A percentile compares a stretch with the other conserved stretches of the same genome.
phyloP scores from a whole-genome alignment of 192 early-diverging fungal species.

The Linnemannia elongata region DNA sequence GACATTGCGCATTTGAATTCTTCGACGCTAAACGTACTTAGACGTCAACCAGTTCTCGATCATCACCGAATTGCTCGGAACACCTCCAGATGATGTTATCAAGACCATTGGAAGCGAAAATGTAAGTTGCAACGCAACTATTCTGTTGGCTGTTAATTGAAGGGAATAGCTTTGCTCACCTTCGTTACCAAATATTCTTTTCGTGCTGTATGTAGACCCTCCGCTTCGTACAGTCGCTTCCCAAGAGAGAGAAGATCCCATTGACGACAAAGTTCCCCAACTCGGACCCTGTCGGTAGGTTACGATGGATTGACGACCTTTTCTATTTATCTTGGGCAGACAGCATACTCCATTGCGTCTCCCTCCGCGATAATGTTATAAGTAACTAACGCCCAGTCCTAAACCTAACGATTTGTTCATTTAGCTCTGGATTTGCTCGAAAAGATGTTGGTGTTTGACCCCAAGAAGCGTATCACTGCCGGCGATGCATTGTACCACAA shows the following conservation, averaged over 20 bases:
- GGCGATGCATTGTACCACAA: conserved; percentile 89
- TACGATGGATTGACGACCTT: background rate
- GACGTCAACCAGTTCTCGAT: conserved; percentile 97
- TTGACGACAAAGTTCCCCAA: conserved; percentile 86
- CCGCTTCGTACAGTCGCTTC: conserved; percentile 91
- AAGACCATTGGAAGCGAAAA: conserved; percentile 94
- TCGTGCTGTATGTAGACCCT: conserved; percentile 70
- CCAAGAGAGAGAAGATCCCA: conserved; percentile 82
- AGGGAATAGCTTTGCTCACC: background rate
- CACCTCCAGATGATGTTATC: conserved; percentile 93
- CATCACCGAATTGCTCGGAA: conserved; percentile 93
- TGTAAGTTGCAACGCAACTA: conserved; percentile 55
- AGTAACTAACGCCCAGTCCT: background rate
- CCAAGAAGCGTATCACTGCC: conserved; percentile 90
- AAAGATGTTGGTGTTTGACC: conserved; percentile 95
- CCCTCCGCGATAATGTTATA: background rate
- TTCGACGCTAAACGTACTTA: conserved; percentile 19
- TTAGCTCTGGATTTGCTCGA: conserved; percentile 90
- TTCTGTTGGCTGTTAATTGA: background rate
- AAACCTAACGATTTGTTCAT: background rate
- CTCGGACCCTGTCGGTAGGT: conserved; percentile 76
- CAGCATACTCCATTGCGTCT: background rate
- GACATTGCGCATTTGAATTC: background rate
- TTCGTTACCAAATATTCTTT: background rate
- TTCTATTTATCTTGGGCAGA: background rate